Evolutionary conservation across 805 yeast species (phyloP), one percentile per base, ranked within the genome.

Genomic region (Blastobotrys terrestris): DNA sequence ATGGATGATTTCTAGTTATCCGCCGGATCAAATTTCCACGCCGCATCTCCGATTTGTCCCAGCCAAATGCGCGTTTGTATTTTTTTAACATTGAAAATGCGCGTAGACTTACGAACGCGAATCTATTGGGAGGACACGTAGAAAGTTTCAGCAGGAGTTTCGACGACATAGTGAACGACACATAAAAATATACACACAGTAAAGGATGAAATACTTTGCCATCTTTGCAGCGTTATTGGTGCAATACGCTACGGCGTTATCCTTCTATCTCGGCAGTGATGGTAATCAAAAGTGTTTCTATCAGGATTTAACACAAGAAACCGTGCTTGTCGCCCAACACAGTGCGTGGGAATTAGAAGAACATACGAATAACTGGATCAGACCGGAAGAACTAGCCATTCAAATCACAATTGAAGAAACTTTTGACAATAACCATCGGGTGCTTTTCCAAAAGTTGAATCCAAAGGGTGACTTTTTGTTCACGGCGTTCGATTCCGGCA

Each of bases 401-500:
- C 82, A 78, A 60, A 78, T 85, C 64, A 81, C 89, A 1, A 86
- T 87, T 53, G 89, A 84, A 57, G 94, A 87, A 69, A 79, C 86
- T 2, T 91, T 91, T 63, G 96, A 89, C 70, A 81, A 83, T 65
- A 79, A 86, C 68, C 92, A 91, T 68, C 75, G 83, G 54, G 95
- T 89, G 21, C 83, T 83, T 39, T 68, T 75, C 55, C 95, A 88
- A 67, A 80, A 75, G 62, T 80, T 83, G 22, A 59, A 76, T 2
- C 72, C 87, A 11, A 69, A 67, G 41, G 87, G 89, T 14, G 84
- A 83, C 56, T 86, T 88, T 68, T 77, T 90, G 31, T 90, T 87
- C 73, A 84, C 91, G 11, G 86, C 97, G 1, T 71, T 81, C 46
- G 96, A 86, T 51, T 73, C 84, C 8, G 97, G 97, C 40, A 95